phyloP scores from a whole-genome alignment of 129 eudicot genomes.

The Dittrichia graveolens region DNA sequence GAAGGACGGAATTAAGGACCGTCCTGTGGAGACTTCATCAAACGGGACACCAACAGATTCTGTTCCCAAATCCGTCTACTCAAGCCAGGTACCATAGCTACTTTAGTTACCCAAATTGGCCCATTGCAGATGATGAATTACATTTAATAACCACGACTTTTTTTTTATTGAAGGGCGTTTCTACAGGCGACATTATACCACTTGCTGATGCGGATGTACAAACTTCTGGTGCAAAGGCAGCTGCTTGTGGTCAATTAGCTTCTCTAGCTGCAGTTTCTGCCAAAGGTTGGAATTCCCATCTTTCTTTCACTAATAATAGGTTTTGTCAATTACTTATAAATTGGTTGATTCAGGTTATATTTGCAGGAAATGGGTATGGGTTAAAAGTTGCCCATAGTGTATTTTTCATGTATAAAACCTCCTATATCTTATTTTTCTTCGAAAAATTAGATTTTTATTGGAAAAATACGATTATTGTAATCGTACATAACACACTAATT shows the following conservation, averaged over 20 bases:
- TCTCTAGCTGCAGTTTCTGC: conserved; percentile 66
- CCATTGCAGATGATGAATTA: conserved; percentile 6
- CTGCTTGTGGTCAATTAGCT: conserved; percentile 84
- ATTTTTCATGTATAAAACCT: no score
- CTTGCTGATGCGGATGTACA: conserved; percentile 68
- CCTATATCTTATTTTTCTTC: no score
- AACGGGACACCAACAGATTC: conserved; percentile 33
- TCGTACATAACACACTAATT: no score
- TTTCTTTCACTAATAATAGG: not conserved
- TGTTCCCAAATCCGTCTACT: conserved; percentile 33
- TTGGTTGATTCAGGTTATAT: no score
- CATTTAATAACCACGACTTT: not conserved
- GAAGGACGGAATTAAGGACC: conserved; percentile 33
- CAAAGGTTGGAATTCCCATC: conserved; percentile 54
- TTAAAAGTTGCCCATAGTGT: no score
- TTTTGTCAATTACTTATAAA: no score
- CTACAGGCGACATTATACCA: conserved; percentile 51
- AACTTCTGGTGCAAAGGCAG: conserved; percentile 90
- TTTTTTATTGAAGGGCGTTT: conserved; percentile 43
- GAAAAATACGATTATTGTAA: no score
- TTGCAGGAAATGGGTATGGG: no score
- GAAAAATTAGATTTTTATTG: no score
- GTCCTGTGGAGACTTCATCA: conserved; percentile 33
- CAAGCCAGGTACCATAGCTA: conserved; percentile 51
- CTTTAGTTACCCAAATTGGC: not conserved